A percentile compares a stretch with the other conserved stretches of the same genome.
Evolutionary conservation across 495 filamentous ascomycete genomes (phyloP).

Genomic region (Oleoguttula mirabilis): DNA sequence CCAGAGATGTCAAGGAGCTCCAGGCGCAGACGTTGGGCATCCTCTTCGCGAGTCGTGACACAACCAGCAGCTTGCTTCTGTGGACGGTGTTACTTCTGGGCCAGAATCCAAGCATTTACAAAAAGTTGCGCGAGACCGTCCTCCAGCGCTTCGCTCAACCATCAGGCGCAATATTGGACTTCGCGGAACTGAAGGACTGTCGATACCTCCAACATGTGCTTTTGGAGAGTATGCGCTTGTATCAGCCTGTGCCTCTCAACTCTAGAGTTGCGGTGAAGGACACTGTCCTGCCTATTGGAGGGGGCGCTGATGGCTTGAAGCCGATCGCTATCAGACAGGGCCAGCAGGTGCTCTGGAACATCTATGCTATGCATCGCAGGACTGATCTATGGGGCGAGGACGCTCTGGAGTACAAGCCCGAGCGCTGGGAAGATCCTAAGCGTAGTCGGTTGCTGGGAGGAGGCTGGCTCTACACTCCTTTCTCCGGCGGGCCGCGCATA

Average conservation of each 20-base stretch:
- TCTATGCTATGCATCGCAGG: conserved; percentile 42
- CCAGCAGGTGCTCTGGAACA: conserved; percentile 26
- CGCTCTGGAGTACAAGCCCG: conserved; percentile 41
- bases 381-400: conserved; percentile 40
- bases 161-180: not conserved
- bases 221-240: not conserved
- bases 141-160: not conserved
- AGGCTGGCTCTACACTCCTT: conserved; percentile 10
- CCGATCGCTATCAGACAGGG: conserved; percentile 6
- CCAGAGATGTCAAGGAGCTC: no score
- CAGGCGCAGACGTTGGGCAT: no score
- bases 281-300: not conserved
- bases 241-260: not conserved
- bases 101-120: not conserved
- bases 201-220: not conserved
- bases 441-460: conserved; percentile 18
- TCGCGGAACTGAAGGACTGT: not conserved
- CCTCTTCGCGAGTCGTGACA: no score
- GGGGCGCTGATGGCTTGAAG: not conserved
- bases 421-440: conserved; percentile 36
- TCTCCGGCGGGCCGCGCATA: conserved; percentile 9
- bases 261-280: not conserved
- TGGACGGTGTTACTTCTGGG: no score
- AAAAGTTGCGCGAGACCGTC: not conserved
- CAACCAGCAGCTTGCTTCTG: no score